Conservation (phyloP, 1,139 yeast genomes). For the Debaryomyces psychrophilus region DNA sequence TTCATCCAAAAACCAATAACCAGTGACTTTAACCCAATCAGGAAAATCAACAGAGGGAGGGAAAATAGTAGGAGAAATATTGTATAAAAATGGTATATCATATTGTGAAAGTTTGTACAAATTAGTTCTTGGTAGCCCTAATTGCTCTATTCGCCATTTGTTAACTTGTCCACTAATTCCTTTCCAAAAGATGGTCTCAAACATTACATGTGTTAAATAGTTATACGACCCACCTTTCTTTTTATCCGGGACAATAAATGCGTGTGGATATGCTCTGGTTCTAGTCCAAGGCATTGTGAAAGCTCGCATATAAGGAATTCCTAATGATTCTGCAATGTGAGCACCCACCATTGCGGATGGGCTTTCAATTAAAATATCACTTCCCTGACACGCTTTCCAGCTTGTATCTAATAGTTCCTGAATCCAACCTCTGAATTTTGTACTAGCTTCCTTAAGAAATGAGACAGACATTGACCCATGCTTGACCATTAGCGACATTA, state of each 20-base stretch:
- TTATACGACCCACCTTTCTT: slow-evolving; percentile 92
- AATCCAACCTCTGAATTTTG: slow-evolving; percentile 81
- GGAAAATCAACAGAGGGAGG: slow-evolving; percentile 94
- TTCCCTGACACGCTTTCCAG: slow-evolving; percentile 84
- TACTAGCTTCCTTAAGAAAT: slow-evolving; percentile 79
- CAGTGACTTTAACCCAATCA: slow-evolving; percentile 93
- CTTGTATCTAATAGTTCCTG: slow-evolving; percentile 66
- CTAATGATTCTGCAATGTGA: slow-evolving; percentile 89
- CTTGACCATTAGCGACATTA: slow-evolving; percentile 89
- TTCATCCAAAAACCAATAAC: slow-evolving; percentile 94
- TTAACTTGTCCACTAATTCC: slow-evolving; percentile 90
- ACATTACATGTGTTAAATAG: slow-evolving; percentile 86
- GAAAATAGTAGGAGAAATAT: slow-evolving; percentile 82
- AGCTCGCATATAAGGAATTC: slow-evolving; percentile 89
- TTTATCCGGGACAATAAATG: slow-evolving; percentile 92
- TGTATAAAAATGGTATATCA: slow-evolving; percentile 85
- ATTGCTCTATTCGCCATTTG: slow-evolving; percentile 74
- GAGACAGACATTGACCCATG: slow-evolving; percentile 88
- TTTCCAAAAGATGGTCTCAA: slow-evolving; percentile 92
- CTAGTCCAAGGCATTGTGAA: slow-evolving; percentile 99
- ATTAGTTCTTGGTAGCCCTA: slow-evolving; percentile 69
- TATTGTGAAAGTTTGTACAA: slow-evolving; percentile 72
- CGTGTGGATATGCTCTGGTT: slow-evolving; percentile 94
- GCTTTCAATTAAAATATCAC: slow-evolving; percentile 86
- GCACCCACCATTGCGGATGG: slow-evolving; percentile 97